Conservation (phyloP, 179 eudicot genomes). For the Silene noctiflora region DNA sequence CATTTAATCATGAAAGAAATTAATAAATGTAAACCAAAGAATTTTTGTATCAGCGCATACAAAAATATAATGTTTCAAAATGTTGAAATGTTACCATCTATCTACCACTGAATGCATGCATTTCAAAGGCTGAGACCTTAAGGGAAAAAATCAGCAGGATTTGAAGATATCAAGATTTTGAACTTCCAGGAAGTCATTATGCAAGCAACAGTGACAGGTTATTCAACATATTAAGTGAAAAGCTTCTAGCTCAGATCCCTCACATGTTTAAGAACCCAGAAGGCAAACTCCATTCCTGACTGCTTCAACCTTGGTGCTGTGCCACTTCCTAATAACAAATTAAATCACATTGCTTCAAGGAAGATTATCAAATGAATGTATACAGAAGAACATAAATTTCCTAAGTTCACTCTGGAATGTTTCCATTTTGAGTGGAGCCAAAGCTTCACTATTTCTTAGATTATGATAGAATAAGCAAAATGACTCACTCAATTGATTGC, state of each 20-base stretch:
- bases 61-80: neutral
- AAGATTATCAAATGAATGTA: neutral
- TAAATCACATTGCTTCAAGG: constrained; percentile 10
- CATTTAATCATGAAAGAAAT: neutral
- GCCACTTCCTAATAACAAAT: constrained; percentile 52
- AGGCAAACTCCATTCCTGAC: constrained; percentile 95
- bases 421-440: neutral
- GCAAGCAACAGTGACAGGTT: constrained; percentile 7
- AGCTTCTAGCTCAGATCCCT: constrained; percentile 26
- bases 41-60: neutral
- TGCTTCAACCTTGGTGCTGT: constrained; percentile 90
- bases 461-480: neutral
- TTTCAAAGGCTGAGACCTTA: neutral
- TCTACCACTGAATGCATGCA: neutral
- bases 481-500: no score
- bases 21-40: neutral
- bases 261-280: constrained; percentile 99
- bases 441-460: neutral
- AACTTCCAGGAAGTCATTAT: neutral
- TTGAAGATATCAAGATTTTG: neutral
- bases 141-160: neutral
- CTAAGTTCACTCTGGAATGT: neutral
- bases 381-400: neutral
- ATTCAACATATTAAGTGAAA: neutral
- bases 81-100: constrained; percentile 3